A percentile compares a stretch with the other conserved stretches of the same genome.
Conservation (phyloP, 2,329 filamentous ascomycete species). For the Emmonsia crescens region DNA sequence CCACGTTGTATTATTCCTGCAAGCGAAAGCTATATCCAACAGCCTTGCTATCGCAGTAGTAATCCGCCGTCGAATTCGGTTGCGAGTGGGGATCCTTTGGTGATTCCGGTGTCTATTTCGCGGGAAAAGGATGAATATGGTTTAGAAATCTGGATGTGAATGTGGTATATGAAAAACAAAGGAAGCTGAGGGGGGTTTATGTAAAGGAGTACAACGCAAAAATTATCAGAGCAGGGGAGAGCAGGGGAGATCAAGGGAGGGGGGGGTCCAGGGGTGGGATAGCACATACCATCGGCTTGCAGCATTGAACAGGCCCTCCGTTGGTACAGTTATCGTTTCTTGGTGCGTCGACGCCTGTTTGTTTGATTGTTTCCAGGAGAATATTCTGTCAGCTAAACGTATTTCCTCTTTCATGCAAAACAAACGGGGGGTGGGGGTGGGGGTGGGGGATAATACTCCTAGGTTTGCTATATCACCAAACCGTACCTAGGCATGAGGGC, state of each 20-base stretch:
- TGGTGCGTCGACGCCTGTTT: conserved; percentile 6
- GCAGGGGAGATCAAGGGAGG: background rate
- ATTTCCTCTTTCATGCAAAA: background rate
- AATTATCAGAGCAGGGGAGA: background rate
- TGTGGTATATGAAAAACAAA: background rate
- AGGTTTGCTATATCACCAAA: background rate
- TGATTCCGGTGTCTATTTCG: background rate
- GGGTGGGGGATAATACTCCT: background rate
- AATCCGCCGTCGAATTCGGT: background rate
- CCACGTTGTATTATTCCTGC: background rate
- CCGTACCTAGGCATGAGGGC: background rate
- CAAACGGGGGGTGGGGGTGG: background rate
- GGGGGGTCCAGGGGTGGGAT: no score
- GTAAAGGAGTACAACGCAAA: background rate
- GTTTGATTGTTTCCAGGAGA: background rate
- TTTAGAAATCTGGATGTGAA: background rate
- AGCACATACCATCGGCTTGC: conserved; percentile 6
- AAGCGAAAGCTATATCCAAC: background rate
- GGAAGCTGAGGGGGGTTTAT: background rate
- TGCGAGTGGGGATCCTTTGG: background rate
- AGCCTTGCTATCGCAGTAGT: conserved; percentile 1
- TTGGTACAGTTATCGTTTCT: conserved; percentile 8
- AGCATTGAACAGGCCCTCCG: conserved; percentile 6
- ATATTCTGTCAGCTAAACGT: background rate
- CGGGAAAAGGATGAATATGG: background rate